Evolutionary conservation across 192 early-diverging fungal species (phyloP).

Genomic region (Linnemannia exigua): DNA sequence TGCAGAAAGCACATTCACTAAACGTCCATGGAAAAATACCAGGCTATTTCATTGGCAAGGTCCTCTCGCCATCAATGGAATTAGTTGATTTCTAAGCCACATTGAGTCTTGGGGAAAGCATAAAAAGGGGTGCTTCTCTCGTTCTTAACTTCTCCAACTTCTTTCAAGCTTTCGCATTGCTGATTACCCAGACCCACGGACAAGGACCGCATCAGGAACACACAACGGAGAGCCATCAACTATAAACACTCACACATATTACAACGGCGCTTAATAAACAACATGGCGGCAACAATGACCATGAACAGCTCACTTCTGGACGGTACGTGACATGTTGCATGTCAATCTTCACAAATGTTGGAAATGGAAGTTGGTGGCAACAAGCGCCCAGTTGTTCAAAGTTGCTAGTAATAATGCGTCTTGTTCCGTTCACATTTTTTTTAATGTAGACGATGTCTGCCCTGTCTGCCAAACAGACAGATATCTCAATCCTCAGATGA

Average conservation of each 20-base stretch:
- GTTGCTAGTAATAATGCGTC: background rate
- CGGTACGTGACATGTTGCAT: background rate
- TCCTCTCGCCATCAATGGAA: too few relatives aligned
- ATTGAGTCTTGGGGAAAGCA: too few relatives aligned
- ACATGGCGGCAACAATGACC: conserved; percentile 3
- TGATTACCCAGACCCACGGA: background rate
- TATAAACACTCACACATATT: background rate
- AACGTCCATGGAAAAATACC: too few relatives aligned
- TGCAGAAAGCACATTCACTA: too few relatives aligned
- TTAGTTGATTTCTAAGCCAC: too few relatives aligned
- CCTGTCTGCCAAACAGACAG: conserved; percentile 88
- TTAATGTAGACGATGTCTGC: conserved; percentile 62
- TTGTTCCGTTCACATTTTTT: too few relatives aligned
- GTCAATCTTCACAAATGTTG: background rate
- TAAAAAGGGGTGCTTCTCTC: too few relatives aligned
- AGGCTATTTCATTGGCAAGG: too few relatives aligned
- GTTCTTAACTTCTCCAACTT: too few relatives aligned
- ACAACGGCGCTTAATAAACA: background rate
- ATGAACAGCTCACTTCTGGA: conserved; percentile 2
- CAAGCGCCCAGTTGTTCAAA: background rate
- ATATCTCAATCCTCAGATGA: conserved; percentile 90
- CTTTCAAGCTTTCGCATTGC: background rate
- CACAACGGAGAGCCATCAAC: background rate
- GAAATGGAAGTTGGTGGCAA: conserved; percentile 15
- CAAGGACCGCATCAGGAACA: background rate